Conservation (phyloP, 257 asterid species). For the Nicotiana knightiana region DNA sequence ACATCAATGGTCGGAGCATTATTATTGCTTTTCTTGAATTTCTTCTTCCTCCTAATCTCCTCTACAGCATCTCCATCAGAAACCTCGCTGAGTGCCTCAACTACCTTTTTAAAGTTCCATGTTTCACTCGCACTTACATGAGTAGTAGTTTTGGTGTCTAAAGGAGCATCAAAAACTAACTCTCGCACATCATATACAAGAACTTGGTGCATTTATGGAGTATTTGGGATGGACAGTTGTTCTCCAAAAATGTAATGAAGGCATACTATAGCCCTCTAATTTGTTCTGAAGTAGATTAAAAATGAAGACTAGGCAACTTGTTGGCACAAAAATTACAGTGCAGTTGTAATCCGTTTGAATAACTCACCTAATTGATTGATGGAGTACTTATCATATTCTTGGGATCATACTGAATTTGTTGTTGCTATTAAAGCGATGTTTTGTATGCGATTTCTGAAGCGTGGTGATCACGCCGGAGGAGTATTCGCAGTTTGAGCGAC, state of each 20-base stretch:
- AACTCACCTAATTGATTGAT: no score
- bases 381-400: no score
- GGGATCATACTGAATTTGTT: no score
- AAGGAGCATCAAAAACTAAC: background rate
- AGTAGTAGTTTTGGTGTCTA: background rate
- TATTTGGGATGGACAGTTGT: no score
- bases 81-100: background rate
- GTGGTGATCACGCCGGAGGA: background rate
- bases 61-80: background rate
- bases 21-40: background rate
- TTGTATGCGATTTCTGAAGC: background rate
- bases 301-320: no score
- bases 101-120: background rate
- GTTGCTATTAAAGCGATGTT: no score
- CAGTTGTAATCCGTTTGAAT: no score
- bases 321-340: no score
- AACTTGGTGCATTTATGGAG: no score
- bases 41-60: background rate
- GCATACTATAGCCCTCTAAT: no score
- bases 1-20: background rate
- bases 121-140: background rate
- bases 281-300: no score
- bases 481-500: background rate
- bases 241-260: no score
- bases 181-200: background rate